Evolutionary conservation across 179 eudicot species (phyloP).

Genomic region (Nepenthes alata): DNA sequence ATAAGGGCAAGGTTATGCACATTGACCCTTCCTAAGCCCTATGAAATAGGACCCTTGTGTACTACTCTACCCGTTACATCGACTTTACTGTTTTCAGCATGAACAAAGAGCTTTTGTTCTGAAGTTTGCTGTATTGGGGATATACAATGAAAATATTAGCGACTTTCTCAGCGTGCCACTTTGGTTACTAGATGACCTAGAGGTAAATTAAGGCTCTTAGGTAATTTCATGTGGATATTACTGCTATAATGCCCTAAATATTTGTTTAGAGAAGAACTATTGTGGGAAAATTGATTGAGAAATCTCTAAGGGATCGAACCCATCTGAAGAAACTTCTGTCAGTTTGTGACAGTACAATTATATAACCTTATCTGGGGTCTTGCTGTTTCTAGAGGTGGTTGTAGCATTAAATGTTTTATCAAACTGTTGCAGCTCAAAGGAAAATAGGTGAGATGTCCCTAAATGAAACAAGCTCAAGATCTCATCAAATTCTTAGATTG

Average conservation of each 20-base stretch:
- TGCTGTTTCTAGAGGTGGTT: background rate
- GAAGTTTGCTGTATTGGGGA: slow-evolving; percentile 57
- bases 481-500: slow-evolving; percentile 58
- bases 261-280: slow-evolving; percentile 38
- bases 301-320: slow-evolving; percentile 35
- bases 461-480: slow-evolving; percentile 57
- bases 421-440: slow-evolving; percentile 36
- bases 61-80: background rate
- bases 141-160: slow-evolving; percentile 49
- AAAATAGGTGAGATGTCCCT: slow-evolving; percentile 44
- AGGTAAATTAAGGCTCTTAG: slow-evolving; percentile 19
- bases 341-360: slow-evolving; percentile 38
- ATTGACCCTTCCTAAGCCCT: too few relatives aligned
- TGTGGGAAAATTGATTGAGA: slow-evolving; percentile 48
- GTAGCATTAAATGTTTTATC: background rate
- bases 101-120: slow-evolving; percentile 44
- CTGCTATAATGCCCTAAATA: background rate
- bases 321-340: slow-evolving; percentile 46
- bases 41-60: too few relatives aligned
- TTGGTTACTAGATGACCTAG: slow-evolving; percentile 49
- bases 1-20: too few relatives aligned
- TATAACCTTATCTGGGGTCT: background rate
- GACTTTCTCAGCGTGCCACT: slow-evolving; percentile 47
- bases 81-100: slow-evolving; percentile 22
- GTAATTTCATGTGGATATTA: background rate